phyloP scores from a whole-genome alignment of 192 early-diverging fungal species.

The Mortierella hygrophila region DNA sequence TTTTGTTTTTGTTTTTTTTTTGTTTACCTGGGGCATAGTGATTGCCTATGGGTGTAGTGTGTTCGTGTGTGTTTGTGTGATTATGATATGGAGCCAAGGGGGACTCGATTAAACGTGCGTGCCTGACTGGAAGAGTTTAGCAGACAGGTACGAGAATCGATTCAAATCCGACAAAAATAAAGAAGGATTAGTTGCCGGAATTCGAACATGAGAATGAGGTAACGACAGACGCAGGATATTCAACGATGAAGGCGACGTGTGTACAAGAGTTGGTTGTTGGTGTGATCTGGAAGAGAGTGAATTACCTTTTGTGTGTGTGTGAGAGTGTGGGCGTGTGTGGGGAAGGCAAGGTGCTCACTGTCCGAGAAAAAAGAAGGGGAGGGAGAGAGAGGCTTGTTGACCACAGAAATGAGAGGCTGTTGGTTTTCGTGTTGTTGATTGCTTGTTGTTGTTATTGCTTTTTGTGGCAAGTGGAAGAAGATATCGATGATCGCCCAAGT shows the following conservation, averaged over 20 bases:
- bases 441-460: background rate
- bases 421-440: background rate
- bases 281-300: background rate
- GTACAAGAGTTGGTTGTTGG: background rate
- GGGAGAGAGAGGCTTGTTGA: background rate
- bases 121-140: background rate
- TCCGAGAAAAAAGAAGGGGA: background rate
- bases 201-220: background rate
- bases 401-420: background rate
- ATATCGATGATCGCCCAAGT: background rate
- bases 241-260: background rate
- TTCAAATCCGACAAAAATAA: background rate
- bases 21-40: constrained; percentile 34
- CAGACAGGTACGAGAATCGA: background rate
- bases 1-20: too few species aligned
- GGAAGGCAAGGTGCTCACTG: background rate
- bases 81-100: background rate
- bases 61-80: background rate
- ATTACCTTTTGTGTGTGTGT: background rate
- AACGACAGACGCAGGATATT: background rate
- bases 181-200: background rate
- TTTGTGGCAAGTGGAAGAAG: background rate
- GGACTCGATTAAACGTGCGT: background rate
- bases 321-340: background rate
- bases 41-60: background rate